Conservation (phyloP, 371 early-diverging fungal species). For the Funneliformis caledonium region DNA sequence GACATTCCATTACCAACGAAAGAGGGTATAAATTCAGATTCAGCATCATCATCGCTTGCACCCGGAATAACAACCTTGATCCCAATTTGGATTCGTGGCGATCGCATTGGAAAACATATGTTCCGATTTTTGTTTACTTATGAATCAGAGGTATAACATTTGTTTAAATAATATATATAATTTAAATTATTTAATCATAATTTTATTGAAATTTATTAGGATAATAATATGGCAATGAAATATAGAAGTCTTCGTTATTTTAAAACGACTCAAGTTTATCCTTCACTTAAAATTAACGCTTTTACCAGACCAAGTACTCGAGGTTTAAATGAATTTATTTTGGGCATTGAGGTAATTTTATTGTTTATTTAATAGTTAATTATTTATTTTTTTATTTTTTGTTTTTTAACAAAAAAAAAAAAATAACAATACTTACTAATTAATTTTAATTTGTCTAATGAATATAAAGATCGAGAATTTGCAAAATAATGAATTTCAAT, state of each 20-base stretch:
- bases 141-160: slow-evolving; percentile 62
- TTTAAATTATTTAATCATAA: not conserved
- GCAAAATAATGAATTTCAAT: slow-evolving; percentile 62
- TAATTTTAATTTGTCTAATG: slow-evolving; percentile 1
- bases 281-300: slow-evolving; percentile 90
- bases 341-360: slow-evolving; percentile 83
- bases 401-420: not conserved
- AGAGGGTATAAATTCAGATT: not conserved
- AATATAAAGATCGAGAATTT: slow-evolving; percentile 67
- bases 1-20: slow-evolving; percentile 21
- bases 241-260: slow-evolving; percentile 71
- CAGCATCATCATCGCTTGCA: slow-evolving; percentile 47
- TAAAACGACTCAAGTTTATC: slow-evolving; percentile 67
- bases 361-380: not conserved
- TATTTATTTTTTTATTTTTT: not conserved
- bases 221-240: slow-evolving; percentile 66
- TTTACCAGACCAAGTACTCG: slow-evolving; percentile 87
- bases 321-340: slow-evolving; percentile 75
- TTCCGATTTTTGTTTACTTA: slow-evolving; percentile 74
- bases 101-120: slow-evolving; percentile 85
- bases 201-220: slow-evolving; percentile 43
- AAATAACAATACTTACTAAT: slow-evolving; percentile 1
- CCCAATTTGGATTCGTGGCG: slow-evolving; percentile 90
- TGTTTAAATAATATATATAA: not conserved
- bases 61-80: slow-evolving; percentile 76